A percentile compares a stretch with the other conserved stretches of the same genome.
These are phyloP conservation scores for Cardiospermum halicacabum DNA, from an alignment of 345 rosid species.

Conservation along the genomic window DNA sequence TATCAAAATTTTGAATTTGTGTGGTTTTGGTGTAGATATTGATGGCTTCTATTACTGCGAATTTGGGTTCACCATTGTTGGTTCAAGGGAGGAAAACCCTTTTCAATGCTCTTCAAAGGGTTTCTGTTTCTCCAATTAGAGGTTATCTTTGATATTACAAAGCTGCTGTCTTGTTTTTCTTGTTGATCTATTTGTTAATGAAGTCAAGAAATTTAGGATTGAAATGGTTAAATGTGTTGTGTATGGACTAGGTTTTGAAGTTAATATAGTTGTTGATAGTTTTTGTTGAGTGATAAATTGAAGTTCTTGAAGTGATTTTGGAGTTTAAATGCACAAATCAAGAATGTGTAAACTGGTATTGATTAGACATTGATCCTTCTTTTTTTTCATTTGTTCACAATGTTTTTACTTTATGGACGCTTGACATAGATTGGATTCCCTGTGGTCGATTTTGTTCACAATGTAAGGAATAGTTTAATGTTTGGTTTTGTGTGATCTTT, in stretches of 20 bases:
- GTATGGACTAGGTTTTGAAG: background rate
- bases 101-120: conserved; percentile 34
- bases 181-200: background rate
- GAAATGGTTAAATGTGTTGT: background rate
- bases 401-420: background rate
- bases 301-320: background rate
- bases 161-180: background rate
- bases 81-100: conserved; percentile 35
- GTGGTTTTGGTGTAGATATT: conserved; percentile 13
- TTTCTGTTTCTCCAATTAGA: conserved; percentile 31
- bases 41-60: conserved; percentile 64
- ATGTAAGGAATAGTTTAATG: background rate
- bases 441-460: background rate
- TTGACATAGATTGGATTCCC: conserved; percentile 5
- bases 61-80: conserved; percentile 39
- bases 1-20: background rate
- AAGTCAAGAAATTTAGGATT: background rate
- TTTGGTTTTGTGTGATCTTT: background rate
- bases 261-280: background rate
- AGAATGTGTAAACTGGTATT: background rate
- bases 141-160: conserved; percentile 27
- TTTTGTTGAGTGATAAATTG: background rate
- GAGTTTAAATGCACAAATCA: too few relatives aligned
- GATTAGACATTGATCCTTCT: background rate
- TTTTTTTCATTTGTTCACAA: background rate